Evolutionary conservation across 2,329 filamentous ascomycete genomes (phyloP), one percentile per base, ranked within the genome.

Genomic region (Aspergillus fumigatiaffinis): DNA sequence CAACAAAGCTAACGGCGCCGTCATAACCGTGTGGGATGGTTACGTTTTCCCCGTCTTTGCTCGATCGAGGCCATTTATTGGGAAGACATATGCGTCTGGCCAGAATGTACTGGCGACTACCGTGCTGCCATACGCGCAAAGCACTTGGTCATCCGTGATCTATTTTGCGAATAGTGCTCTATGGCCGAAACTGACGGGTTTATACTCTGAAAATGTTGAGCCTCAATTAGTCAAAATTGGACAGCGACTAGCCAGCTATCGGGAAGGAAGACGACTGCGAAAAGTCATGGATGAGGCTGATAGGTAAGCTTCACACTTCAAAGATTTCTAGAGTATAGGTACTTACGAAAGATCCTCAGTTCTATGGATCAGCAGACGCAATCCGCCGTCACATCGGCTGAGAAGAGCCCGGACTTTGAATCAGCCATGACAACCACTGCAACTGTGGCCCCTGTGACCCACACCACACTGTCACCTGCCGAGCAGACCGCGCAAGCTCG

Each of bases 191-290:
- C 61, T 97, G 10, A 86, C 89, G 26, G 82, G 89, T 14, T 77
- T 97, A 4, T 97, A 97, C 69, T 84, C 87, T 10, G 87, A 96
- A 69, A 96, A 96, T 66, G 92, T 99, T 3, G 92, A 97, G 76
- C 95, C 95, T 14, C 95, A 99, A 74, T 82, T 99, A 14, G 84
- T 93, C 56, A 91, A 92, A 67, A 97, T 99, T 67, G 90, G 91
- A 12, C 89, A 97, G 77, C 87, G 92, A 49, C 83, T 99, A 10
- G 92, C 92, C 44, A 79, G 77, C 60, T 82, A 82, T 57, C 75
- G 81, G 23, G 80, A 84, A 65, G 84, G 84, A 21, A 85, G 84
- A 70, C 86, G 84, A 64, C 65, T 88, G 23, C 81, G 86, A 63
- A 81, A 84, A 38, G 82, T 79, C 20, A 76, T 84, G 46, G 81